Base-by-base conservation (phyloP, 2,329 filamentous ascomycete species). In the Furcasterigmium sp. region DNA sequence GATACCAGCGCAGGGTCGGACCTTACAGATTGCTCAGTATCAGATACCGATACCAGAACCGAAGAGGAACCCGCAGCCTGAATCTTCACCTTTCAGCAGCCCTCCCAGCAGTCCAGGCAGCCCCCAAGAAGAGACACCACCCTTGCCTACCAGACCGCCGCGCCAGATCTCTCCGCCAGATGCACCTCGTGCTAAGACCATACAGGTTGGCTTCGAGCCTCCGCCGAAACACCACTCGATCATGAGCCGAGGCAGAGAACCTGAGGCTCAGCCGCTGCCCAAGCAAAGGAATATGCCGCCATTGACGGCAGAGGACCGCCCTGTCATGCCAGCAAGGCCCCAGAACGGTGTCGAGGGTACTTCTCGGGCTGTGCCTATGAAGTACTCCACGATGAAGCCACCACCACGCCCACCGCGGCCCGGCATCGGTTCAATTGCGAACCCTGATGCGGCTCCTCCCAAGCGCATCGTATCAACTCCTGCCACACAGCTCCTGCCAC, bases 51-150 rank as follows among this genome's bases (percentile, higher is more conserved):
- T 48, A 6, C 49, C 59, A 19, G 67, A 70, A 32, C 44, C 52
- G 48, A 60, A 51, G 55, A 63, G 50, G 35, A 54, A 67, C 55
- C 26, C 69, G 58, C 36, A 64, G 56, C 61, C 69, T 47, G 66
- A 70, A 56, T 58, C 82, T 0, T 95, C 91, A 1, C 91, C 91
- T 0, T 95, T 96, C 58, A 90, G 75, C 56, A 95, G 89, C 28
- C 90, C 90, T 15, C 89, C 91, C 0, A 83, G 81, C 52, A 91
- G 85, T 57, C 77, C 79, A 5, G 81, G 78, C 44, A 84, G 75
- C 42, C 59, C 69, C 0, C 69, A 75, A n/a, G 66, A 68, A n/a
- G 66, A 68, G n/a, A 65, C 67, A 7, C 72, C 72, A 8, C 75
- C 76, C 1, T 68, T 76, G 36, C 75, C 68, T 15, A 68, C 61